Evolutionary conservation across 208 protist genomes (phyloP), one percentile per base, ranked within the genome.

Genomic region (Trypanosoma congolense): DNA sequence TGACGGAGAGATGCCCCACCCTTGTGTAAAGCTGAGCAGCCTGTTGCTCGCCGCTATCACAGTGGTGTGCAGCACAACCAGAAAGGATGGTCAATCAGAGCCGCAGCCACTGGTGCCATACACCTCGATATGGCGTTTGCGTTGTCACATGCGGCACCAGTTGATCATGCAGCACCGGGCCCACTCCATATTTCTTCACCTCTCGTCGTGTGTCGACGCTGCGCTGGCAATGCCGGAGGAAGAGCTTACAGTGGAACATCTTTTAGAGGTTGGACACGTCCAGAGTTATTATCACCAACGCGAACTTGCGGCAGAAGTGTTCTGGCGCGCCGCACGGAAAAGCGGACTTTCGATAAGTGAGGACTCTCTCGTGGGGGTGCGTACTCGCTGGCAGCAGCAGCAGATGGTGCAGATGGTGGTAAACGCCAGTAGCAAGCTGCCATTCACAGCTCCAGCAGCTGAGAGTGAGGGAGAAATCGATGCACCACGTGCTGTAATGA

Each of bases 371-470:
- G 26, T 95, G 24, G 92, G 92, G 9, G 87, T 95, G 45, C 82
- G 90, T 18, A 97, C 92, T 14, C 86, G 90, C 8, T 95, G 84
- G 80, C 92, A 97, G 78, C 62, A 82, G 53, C 83, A 91, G 42
- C 66, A 93, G 56, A 59, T 82, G 5, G 77, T 92, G 43, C 90
- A 96, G 61, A 78, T 90, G 61, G 57, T 95, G 4, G 42, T 96
- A 25, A 73, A 90, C 43, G 92, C 88, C 9, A 30, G 56, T 19
- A 87, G 84, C 56, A 30, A 38, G 5, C 51, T 59, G 9, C 36
- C 66, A 3, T 53, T 56, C 26, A 26, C 19, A 33, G 8, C 26
- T 24, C 22, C 36, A 21, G n/a, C 49, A 57, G 4, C 73, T 51
- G 14, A 33, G 19, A 30, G 72, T 70, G 36, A 80, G 71, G 49